phyloP scores from a whole-genome alignment of 2,329 filamentous ascomycete genomes.

The Botrytis fabae region DNA sequence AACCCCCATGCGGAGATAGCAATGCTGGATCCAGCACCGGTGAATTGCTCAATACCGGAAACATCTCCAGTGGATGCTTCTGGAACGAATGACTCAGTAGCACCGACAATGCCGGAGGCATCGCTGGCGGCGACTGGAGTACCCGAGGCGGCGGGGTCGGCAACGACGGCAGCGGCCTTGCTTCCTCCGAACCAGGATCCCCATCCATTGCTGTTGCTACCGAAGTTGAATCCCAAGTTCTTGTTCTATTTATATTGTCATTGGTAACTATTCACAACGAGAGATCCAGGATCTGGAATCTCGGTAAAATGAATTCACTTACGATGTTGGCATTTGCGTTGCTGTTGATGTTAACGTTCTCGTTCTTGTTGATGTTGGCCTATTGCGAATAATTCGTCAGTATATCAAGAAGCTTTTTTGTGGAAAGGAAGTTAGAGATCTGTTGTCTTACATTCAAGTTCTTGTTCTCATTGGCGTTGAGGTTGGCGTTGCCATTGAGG shows the following conservation, averaged over 20 bases:
- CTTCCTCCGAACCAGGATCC: slow-evolving; percentile 16
- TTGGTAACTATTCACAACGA: not conserved
- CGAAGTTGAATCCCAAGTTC: slow-evolving; percentile 10
- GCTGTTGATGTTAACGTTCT: not conserved
- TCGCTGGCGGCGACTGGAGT: not conserved
- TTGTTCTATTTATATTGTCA: not conserved
- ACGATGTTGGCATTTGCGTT: slow-evolving; percentile 6
- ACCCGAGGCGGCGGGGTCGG: not conserved
- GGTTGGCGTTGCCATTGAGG: not conserved
- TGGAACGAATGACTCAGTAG: not conserved
- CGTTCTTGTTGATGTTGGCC: slow-evolving; percentile 14
- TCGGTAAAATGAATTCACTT: not conserved
- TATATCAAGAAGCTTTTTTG: not conserved
- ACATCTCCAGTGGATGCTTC: slow-evolving; percentile 2
- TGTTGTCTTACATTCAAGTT: not conserved
- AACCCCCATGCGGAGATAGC: slow-evolving; percentile 15
- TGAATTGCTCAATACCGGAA: slow-evolving; percentile 5
- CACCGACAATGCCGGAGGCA: not conserved
- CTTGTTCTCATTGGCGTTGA: not conserved
- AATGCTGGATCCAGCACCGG: slow-evolving; percentile 11
- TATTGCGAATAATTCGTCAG: not conserved
- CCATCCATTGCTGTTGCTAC: not conserved
- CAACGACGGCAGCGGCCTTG: slow-evolving; percentile 5
- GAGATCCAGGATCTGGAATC: not conserved
- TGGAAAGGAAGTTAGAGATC: not conserved